phyloP scores from a whole-genome alignment of 768 basidiomycete genomes.

The Sporobolomyces phaffii region DNA sequence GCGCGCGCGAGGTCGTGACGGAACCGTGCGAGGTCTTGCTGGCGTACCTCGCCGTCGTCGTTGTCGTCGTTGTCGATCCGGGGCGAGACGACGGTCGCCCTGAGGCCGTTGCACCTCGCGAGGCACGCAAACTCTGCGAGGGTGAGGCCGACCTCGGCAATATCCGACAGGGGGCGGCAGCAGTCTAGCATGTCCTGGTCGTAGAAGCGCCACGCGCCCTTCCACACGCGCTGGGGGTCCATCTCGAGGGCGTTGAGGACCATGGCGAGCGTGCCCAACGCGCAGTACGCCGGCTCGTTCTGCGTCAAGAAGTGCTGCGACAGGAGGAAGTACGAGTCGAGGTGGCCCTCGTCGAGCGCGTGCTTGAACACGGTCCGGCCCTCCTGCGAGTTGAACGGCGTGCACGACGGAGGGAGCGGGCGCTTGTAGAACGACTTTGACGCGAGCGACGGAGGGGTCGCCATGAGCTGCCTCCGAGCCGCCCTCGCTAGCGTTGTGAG shows the following conservation, averaged over 20 bases:
- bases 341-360: conserved; percentile 28
- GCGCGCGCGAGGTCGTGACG: conserved; percentile 14
- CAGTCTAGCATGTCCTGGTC: conserved; percentile 35
- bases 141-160: conserved; percentile 37
- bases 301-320: conserved; percentile 34
- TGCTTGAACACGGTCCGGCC: conserved; percentile 33
- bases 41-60: not conserved
- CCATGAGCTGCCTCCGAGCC: no score
- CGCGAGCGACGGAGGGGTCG: conserved; percentile 2
- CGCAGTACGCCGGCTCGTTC: conserved; percentile 41
- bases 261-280: conserved; percentile 38
- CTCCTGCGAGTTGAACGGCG: conserved; percentile 21
- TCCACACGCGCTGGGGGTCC: conserved; percentile 38
- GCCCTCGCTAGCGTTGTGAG: no score
- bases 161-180: conserved; percentile 25
- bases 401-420: conserved; percentile 32
- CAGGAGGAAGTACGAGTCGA: conserved; percentile 39
- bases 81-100: not conserved
- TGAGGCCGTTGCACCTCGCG: conserved; percentile 38
- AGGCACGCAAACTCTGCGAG: conserved; percentile 41
- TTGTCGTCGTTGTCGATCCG: not conserved
- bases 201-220: conserved; percentile 37
- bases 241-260: conserved; percentile 41
- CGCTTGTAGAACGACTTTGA: conserved; percentile 38
- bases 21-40: conserved; percentile 12